These are phyloP conservation scores for Microthyrium microscopicum DNA, from an alignment of 2,329 filamentous ascomycete species.

Conservation along the genomic window DNA sequence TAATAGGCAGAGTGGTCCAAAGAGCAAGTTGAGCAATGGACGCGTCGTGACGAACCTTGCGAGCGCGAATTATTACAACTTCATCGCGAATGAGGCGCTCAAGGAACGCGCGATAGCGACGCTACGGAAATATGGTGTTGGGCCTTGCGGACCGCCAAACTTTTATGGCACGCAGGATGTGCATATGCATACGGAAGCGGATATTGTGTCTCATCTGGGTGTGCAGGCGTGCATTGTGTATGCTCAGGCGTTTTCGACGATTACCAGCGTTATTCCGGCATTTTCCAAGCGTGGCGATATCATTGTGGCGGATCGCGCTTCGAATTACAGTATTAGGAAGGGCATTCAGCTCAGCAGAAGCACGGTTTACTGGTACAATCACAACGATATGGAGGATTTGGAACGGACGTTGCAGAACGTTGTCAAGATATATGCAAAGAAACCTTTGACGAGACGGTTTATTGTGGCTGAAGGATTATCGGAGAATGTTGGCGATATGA, in stretches of 20 bases:
- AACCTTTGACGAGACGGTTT: slow-evolving; percentile 80
- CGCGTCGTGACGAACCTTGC: slow-evolving; percentile 86
- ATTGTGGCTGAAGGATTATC: slow-evolving; percentile 93
- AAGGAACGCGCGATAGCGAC: slow-evolving; percentile 93
- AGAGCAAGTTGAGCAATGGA: slow-evolving; percentile 49
- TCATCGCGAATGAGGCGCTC: slow-evolving; percentile 78
- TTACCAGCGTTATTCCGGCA: slow-evolving; percentile 89
- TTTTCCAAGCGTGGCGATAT: slow-evolving; percentile 96
- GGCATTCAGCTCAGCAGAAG: slow-evolving; percentile 86
- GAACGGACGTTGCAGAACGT: slow-evolving; percentile 73
- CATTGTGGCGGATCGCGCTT: slow-evolving; percentile 84
- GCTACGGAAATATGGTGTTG: slow-evolving; percentile 86
- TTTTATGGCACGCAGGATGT: slow-evolving; percentile 99
- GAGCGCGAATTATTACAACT: slow-evolving; percentile 95
- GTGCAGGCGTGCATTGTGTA: slow-evolving; percentile 86
- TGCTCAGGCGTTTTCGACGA: slow-evolving; percentile 88
- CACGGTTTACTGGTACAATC: slow-evolving; percentile 83
- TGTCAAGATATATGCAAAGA: slow-evolving; percentile 72
- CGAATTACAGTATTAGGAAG: slow-evolving; percentile 88
- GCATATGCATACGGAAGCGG: slow-evolving; percentile 89
- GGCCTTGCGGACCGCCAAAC: slow-evolving; percentile 87
- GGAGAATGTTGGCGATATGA: slow-evolving; percentile 73
- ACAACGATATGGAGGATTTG: slow-evolving; percentile 89
- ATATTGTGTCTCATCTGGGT: slow-evolving; percentile 80
- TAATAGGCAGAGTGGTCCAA: slow-evolving; percentile 67